phyloP scores from a whole-genome alignment of 1,139 yeast genomes.

The Pichia sp. region DNA sequence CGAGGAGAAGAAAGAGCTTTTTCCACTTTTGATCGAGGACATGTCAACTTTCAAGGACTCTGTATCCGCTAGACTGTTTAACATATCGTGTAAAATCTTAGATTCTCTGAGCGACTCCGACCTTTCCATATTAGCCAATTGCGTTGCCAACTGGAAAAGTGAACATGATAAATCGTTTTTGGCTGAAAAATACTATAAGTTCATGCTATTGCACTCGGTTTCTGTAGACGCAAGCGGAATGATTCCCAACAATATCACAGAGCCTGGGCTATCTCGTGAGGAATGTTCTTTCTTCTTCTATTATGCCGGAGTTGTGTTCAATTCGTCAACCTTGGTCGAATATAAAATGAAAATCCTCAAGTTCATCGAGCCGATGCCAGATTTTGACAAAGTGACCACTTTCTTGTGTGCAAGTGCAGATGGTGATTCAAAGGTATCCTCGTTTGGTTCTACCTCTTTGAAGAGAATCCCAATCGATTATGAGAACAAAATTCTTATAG shows the following conservation, averaged over 20 bases:
- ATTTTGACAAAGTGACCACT: slow-evolving; percentile 40
- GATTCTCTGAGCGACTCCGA: slow-evolving; percentile 35
- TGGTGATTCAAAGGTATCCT: slow-evolving; percentile 48
- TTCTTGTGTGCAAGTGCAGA: slow-evolving; percentile 66
- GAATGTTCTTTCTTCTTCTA: slow-evolving; percentile 61
- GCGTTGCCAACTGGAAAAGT: slow-evolving; percentile 32
- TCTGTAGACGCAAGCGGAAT: slow-evolving; percentile 31
- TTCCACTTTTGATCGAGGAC: slow-evolving; percentile 47
- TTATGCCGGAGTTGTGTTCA: slow-evolving; percentile 61
- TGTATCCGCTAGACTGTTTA: slow-evolving; percentile 58
- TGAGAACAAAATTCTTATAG: slow-evolving; percentile 45
- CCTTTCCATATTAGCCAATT: slow-evolving; percentile 12
- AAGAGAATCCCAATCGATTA: slow-evolving; percentile 49
- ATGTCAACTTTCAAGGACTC: slow-evolving; percentile 36
- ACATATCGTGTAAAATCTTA: slow-evolving; percentile 54
- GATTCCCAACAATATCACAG: slow-evolving; percentile 40
- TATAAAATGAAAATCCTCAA: slow-evolving; percentile 46
- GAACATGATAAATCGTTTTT: slow-evolving; percentile 43
- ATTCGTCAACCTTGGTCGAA: slow-evolving; percentile 43
- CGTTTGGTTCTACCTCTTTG: slow-evolving; percentile 47
- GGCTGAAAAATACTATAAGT: slow-evolving; percentile 45
- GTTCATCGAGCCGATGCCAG: slow-evolving; percentile 37
- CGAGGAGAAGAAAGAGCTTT: slow-evolving; percentile 36
- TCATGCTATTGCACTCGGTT: slow-evolving; percentile 54
- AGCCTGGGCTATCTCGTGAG: slow-evolving; percentile 58